Conservation (phyloP, 148 eudicot species). For the Fagopyrum homotropicum region DNA sequence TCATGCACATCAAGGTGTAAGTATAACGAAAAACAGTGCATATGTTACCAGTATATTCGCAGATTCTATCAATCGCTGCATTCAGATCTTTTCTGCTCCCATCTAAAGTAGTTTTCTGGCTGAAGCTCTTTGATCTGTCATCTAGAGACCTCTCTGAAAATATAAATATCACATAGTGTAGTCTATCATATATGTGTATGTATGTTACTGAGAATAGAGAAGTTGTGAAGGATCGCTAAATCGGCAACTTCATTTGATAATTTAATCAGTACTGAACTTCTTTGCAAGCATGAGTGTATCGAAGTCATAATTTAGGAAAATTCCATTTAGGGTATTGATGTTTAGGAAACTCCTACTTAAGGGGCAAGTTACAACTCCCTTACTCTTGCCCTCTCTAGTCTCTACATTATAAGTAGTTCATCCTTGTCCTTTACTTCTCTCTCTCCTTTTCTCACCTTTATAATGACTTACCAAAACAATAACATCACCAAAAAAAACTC, state of each 20-base stretch:
- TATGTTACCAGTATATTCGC: constrained; percentile 80
- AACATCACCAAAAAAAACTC: neutral
- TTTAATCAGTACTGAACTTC: neutral
- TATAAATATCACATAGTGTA: constrained; percentile 4
- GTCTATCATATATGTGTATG: neutral
- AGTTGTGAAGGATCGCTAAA: neutral
- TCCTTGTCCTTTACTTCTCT: neutral
- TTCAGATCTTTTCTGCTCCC: constrained; percentile 94
- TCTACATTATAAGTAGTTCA: neutral
- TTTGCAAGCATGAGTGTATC: neutral
- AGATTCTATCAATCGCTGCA: constrained; percentile 88
- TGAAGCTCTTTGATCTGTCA: constrained; percentile 47
- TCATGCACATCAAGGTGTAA: neutral
- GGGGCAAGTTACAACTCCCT: neutral
- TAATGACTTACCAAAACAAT: neutral
- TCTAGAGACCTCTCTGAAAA: constrained; percentile 43
- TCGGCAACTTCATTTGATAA: neutral
- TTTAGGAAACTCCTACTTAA: neutral
- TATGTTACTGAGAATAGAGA: neutral
- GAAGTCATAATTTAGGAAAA: neutral
- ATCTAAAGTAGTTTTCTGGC: constrained; percentile 61
- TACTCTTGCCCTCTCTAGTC: neutral
- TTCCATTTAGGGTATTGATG: neutral
- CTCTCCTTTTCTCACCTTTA: neutral
- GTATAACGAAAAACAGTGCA: constrained; percentile 12